Base-by-base conservation (phyloP, 768 basidiomycete species). In the Hemileccinum impolitum region DNA sequence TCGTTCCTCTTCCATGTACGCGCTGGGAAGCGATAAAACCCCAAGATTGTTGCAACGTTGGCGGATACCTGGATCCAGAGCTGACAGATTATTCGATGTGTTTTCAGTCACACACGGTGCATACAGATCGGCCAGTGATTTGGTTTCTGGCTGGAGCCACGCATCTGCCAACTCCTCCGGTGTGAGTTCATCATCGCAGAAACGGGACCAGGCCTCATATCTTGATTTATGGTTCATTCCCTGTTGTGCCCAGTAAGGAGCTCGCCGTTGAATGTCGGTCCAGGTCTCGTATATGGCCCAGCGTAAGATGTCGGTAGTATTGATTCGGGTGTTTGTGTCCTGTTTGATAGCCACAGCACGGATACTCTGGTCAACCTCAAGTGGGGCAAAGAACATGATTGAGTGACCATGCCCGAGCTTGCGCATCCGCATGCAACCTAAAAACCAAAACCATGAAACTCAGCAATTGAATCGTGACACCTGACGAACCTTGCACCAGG, bases 401-500 rank as follows among this genome's bases (percentile, higher is more conserved):
- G 75, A 72, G 45, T 78, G 76, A 0, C 72, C 73, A 14, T 60
- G 51, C 17, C 76, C 76, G 1, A 77, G 65, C 54, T 69, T 66
- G 9, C 76, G 65, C 75, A 78, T 75, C 7, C 76, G 64, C 76
- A 77, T 78, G 45, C 75, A 77, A 2, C 75, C 76, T 76, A 4
- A 6, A 65, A 66, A 58, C 14, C 6, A 34, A 31, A 14, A 18
- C 41, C n/a, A 45, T 26, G 6, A 14, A 19, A 6, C 9, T 9
- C 10, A 23, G 23, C 23, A 23, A 23, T 23, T 23, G 23, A 40
- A 13, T 32, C 28, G 9, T 2, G 9, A 30, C 28, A 30, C 18
- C 36, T 2, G 32, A 46, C 69, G 38, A 37, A 75, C 78, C 77
- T 67, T 78, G 77, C 0, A 74, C 64, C 13, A 78, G 59, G 31